Evolutionary conservation across 768 basidiomycete genomes (phyloP), one percentile per base, ranked within the genome.

Genomic region (Boletus subparvulus): DNA sequence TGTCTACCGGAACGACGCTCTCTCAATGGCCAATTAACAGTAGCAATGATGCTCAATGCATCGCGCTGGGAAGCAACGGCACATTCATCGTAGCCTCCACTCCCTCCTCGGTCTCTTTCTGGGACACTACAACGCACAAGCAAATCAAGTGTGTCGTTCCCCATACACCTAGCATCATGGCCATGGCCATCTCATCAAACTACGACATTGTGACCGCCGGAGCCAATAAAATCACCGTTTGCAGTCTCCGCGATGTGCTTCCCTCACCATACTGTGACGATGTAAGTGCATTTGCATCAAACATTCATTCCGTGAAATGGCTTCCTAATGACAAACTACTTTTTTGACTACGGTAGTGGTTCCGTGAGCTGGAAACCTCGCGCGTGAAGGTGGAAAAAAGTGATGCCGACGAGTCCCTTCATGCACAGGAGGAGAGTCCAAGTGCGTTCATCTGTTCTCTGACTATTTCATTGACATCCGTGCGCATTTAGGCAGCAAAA

Each of bases 51-150:
- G 47, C 42, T 10, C 21, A 0, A 9, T 44, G 39, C 30, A 47
- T 60, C 5, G 5, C 47, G 26, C 16, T 60, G 5, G 43, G 51
- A 6, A 41, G 13, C 21, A 32, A 47, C 9, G 48, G 44, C 21
- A 21, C 10, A 4, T 52, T 48, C 37, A 36, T 60, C n/a, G 58
- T 47, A 16, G 47, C 30, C 21, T 35, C 42, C 6, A 33, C n/a
- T 0, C 3, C 12, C 1, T 40, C 52, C 0, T 56, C 47, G 8
- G 40, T 61, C 16, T 61, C 61, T 1, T 52, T 61, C 21, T 61
- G 59, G 59, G 33, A 56, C 41, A n/a, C 24, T 1, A 35, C 4
- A 0, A 61, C 59, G 1, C 51, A 43, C 24, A 4, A 50, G 9
- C 52, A 51, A 30, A 54, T 61, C 4, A 52, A 44, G 0, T 30